These are phyloP conservation scores for Rhizomucor miehei DNA, from an alignment of 371 early-diverging fungal genomes.

Conservation along the genomic window DNA sequence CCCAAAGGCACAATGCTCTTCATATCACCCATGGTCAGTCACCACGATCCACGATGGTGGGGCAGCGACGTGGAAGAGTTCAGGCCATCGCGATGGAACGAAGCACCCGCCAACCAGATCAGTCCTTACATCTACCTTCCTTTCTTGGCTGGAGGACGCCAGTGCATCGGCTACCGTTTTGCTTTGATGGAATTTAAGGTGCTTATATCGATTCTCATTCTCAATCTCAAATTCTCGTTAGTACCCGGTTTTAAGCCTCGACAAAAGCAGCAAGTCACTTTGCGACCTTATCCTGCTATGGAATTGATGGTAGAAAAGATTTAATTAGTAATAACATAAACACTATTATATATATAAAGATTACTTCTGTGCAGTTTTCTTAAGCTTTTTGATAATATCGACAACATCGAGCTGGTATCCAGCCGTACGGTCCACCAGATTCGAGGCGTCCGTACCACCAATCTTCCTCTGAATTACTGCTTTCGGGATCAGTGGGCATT, in stretches of 20 bases:
- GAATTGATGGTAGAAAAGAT: slow-evolving; percentile 14
- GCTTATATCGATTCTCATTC: slow-evolving; percentile 29
- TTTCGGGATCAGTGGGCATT: slow-evolving; percentile 10
- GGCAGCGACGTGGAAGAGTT: slow-evolving; percentile 64
- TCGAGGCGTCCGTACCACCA: slow-evolving; percentile 16
- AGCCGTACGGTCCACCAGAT: neutral
- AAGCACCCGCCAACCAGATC: slow-evolving; percentile 19
- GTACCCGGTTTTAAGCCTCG: slow-evolving; percentile 28
- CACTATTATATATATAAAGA: neutral
- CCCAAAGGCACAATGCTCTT: slow-evolving; percentile 55
- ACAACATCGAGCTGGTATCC: slow-evolving; percentile 10
- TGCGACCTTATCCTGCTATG: slow-evolving; percentile 39
- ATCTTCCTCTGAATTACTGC: slow-evolving; percentile 1
- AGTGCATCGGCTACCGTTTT: slow-evolving; percentile 43
- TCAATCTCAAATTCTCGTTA: slow-evolving; percentile 30
- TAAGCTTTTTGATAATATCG: neutral
- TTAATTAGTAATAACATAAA: neutral
- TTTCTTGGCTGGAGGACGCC: slow-evolving; percentile 56
- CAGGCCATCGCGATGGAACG: slow-evolving; percentile 61
- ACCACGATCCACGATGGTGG: slow-evolving; percentile 54
- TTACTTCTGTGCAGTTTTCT: neutral
- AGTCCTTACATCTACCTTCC: slow-evolving; percentile 57
- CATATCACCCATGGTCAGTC: slow-evolving; percentile 39
- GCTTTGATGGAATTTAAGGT: slow-evolving; percentile 43
- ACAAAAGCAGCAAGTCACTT: slow-evolving; percentile 32